Evolutionary conservation across 139 green algal genomes (phyloP).

Genomic region (Pseudopediastrum boryanum): DNA sequence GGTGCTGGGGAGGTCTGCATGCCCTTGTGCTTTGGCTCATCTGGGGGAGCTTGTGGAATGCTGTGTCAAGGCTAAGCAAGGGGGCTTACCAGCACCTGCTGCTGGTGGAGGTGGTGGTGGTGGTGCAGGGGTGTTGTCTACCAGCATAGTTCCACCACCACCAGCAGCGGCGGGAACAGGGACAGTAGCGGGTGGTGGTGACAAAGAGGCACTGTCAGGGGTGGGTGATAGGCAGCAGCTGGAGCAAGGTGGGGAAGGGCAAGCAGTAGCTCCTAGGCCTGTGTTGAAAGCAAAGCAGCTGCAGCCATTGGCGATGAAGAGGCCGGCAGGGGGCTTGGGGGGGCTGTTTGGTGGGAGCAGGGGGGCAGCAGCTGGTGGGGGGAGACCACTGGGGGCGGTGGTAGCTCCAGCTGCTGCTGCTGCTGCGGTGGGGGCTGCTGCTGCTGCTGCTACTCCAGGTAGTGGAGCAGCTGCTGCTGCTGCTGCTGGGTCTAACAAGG

Average conservation of each 20-base stretch:
- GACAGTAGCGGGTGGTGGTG: background rate
- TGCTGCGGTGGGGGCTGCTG: background rate
- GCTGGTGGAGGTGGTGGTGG: background rate
- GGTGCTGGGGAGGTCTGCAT: conserved; percentile 7
- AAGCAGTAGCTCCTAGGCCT: background rate
- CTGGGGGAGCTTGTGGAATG: too few species aligned
- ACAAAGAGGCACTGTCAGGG: background rate
- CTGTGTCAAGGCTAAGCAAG: background rate
- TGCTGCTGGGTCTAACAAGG: conserved; percentile 27
- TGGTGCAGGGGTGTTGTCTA: background rate
- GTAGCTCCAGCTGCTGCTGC: conserved; percentile 12
- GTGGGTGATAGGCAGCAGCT: background rate
- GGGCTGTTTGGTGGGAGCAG: background rate
- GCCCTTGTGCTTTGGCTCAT: too few species aligned
- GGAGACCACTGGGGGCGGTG: background rate
- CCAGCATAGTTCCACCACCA: too few species aligned
- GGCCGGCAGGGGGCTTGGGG: background rate
- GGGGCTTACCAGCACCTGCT: background rate
- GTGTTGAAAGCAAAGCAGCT: background rate
- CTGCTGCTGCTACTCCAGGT: background rate
- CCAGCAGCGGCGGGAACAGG: conserved; percentile 14
- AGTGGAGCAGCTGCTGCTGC: background rate
- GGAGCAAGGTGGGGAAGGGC: background rate
- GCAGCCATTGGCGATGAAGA: background rate
- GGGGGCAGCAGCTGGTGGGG: background rate